These are phyloP conservation scores for Trebouxia gelatinosa DNA, from an alignment of 163 green algal genomes.

Conservation along the genomic window DNA sequence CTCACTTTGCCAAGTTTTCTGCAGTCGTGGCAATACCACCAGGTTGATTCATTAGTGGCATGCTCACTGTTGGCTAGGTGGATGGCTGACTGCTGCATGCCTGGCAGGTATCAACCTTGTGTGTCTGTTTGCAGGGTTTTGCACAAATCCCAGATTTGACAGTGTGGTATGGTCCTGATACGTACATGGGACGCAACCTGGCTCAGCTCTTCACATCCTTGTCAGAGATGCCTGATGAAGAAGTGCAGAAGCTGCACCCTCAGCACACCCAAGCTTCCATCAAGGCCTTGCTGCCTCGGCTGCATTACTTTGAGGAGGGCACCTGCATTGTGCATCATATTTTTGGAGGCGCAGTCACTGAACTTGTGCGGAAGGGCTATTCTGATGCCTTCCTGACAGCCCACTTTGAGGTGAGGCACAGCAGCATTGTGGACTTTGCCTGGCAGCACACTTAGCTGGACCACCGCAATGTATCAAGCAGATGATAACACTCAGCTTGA, in stretches of 20 bases:
- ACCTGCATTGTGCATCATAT: slow-evolving; percentile 98
- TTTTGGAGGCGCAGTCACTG: slow-evolving; percentile 86
- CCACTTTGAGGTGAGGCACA: slow-evolving; percentile 95
- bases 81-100: no score
- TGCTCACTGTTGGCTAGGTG: no score
- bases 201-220: slow-evolving; percentile 82
- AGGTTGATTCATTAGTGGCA: no score
- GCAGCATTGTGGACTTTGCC: no score
- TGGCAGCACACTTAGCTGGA: no score
- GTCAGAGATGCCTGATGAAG: slow-evolving; percentile 68
- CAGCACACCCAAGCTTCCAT: slow-evolving; percentile 71
- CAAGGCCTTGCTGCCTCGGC: slow-evolving; percentile 70
- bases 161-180: slow-evolving; percentile 98
- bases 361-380: slow-evolving; percentile 63
- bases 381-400: slow-evolving; percentile 92
- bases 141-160: slow-evolving; percentile 78
- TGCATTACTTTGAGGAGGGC: slow-evolving; percentile 89
- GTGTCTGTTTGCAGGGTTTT: slow-evolving; percentile 57
- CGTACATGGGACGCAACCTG: slow-evolving; percentile 98
- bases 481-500: no score
- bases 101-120: no score
- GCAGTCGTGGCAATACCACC: no score
- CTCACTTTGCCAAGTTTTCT: no score
- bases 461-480: no score
- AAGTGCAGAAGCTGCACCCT: slow-evolving; percentile 68